Evolutionary conservation across 257 asterid species (phyloP).

Genomic region (Echium plantagineum): DNA sequence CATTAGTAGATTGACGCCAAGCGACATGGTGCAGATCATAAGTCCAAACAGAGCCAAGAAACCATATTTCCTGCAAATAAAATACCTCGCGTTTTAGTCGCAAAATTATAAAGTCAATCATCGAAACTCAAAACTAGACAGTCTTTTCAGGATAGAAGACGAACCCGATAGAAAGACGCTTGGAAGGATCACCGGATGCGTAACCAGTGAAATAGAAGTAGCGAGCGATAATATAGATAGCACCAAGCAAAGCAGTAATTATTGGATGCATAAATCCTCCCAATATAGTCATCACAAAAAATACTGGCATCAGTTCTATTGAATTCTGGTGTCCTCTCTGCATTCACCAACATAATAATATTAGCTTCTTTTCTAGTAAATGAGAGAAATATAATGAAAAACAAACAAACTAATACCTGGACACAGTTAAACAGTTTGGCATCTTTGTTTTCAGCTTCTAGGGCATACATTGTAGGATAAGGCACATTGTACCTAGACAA

Average conservation of each 20-base stretch:
- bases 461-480: slow-evolving; percentile 71
- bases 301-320: slow-evolving; percentile 66
- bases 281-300: slow-evolving; percentile 45
- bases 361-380: not conserved
- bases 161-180: slow-evolving; percentile 56
- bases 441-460: slow-evolving; percentile 76
- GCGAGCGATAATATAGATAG: slow-evolving; percentile 33
- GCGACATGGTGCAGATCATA: slow-evolving; percentile 40
- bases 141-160: not conserved
- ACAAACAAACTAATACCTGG: slow-evolving; percentile 38
- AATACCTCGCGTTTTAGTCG: not conserved
- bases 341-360: slow-evolving; percentile 11
- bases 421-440: slow-evolving; percentile 82
- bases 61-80: slow-evolving; percentile 49
- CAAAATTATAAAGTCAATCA: too few relatives aligned
- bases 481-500: slow-evolving; percentile 58
- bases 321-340: slow-evolving; percentile 99
- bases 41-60: slow-evolving; percentile 49
- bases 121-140: not conserved
- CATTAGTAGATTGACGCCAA: slow-evolving; percentile 42
- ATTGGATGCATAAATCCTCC: slow-evolving; percentile 78
- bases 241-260: slow-evolving; percentile 48
- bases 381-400: not conserved
- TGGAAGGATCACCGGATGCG: slow-evolving; percentile 59
- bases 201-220: slow-evolving; percentile 78